Evolutionary conservation across 768 basidiomycete genomes (phyloP).

Genomic region (Boletus rubropictus): DNA sequence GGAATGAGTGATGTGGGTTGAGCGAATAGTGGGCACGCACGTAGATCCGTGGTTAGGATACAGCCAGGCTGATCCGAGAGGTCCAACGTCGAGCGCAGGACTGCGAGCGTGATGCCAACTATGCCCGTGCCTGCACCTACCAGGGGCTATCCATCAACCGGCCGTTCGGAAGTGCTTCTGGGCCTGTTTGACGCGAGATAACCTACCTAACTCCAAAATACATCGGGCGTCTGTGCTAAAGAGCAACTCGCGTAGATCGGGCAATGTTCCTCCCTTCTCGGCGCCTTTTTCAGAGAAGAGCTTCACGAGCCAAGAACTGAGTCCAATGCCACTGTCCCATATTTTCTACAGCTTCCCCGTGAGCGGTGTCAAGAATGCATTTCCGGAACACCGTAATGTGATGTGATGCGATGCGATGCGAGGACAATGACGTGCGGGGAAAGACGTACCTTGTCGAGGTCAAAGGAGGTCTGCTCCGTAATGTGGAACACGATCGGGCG

Average conservation of each 20-base stretch:
- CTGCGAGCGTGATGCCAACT: constrained; percentile 61
- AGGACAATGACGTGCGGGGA: neutral
- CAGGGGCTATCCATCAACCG: neutral
- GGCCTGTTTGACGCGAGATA: neutral
- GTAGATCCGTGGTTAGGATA: constrained; percentile 67
- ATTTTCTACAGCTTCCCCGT: constrained; percentile 61
- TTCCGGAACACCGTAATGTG: neutral
- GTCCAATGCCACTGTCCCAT: constrained; percentile 90
- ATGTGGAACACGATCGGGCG: constrained; percentile 39
- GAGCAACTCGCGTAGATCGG: constrained; percentile 31
- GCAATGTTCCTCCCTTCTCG: constrained; percentile 1
- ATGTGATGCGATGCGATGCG: neutral
- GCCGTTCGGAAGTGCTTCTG: neutral
- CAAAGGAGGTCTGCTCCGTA: constrained; percentile 81
- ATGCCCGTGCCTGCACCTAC: constrained; percentile 83
- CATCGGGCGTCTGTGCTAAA: constrained; percentile 36
- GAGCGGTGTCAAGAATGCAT: constrained; percentile 6
- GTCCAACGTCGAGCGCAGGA: constrained; percentile 40
- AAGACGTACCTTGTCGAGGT: constrained; percentile 78
- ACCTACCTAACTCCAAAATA: constrained; percentile 67
- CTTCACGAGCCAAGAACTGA: constrained; percentile 69
- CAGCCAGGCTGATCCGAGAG: constrained; percentile 20
- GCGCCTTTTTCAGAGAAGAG: constrained; percentile 21
- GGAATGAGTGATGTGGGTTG: neutral
- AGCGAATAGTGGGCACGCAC: constrained; percentile 37